Base-by-base conservation (phyloP, 495 filamentous ascomycete genomes). In the Daldinia caldariorum region DNA sequence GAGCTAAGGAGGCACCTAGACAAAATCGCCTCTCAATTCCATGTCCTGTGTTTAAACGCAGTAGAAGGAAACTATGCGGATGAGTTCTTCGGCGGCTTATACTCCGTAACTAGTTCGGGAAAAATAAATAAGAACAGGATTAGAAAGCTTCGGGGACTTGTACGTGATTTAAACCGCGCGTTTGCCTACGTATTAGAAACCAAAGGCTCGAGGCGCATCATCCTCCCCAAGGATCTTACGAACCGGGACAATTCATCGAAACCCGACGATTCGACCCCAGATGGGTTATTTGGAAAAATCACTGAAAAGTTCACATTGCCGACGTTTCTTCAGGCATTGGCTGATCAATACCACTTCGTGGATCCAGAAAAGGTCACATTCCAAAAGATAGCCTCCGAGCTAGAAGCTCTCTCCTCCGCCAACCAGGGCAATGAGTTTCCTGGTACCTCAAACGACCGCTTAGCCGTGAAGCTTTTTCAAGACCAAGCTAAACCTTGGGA, bases 391-490 rank as follows among this genome's bases (percentile, higher is more conserved):
- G 45, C 60, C 6, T 34, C 53, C 5, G 61, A 71, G 0, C 37
- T 73, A 2, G 64, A 71, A 37, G 37, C 45, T 3, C n/a, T 69
- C 0, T 66, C 63, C 35, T 63, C 63, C 6, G 58, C 67, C 2
- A 69, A 76, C 34, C 73, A 71, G 47, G 73, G 73, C 5, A 70
- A 43, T 26, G 73, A 80, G 63, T 74, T 79, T 39, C 78, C 77
- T 1, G 78, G 78, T 6, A 67, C 77, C 12, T 71, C 77, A 20
- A 79, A 79, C 54, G 76, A 77, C 54, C 68, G 73, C 1, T 31
- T 80, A n/a, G 74, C 74, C 12, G 66, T 78, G 20, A 72, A 80
- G 29, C 56, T 79, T 16, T 80, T 80, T 41, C 76, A 70, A 29
- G 69, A 79, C 39, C 76, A 80, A 35, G 71, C 74, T 43, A 38